These are phyloP conservation scores for Dioszegia crocea DNA, from an alignment of 768 basidiomycete genomes.

Conservation along the genomic window DNA sequence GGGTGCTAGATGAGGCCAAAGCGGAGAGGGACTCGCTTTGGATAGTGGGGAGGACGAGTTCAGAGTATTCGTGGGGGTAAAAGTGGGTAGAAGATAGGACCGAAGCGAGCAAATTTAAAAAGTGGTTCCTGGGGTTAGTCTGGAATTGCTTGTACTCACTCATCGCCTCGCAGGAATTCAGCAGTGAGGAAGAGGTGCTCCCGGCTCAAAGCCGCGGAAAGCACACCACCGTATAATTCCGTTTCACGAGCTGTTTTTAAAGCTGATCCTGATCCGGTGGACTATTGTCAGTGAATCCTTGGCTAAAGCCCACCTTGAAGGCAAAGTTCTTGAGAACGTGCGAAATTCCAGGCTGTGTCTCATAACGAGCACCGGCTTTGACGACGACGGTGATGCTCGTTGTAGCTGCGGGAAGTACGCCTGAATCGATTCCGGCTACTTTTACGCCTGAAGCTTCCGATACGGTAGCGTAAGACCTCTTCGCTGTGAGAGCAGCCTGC, in stretches of 20 bases:
- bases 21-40: conserved; percentile 66
- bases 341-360: conserved; percentile 82
- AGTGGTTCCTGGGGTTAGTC: conserved; percentile 66
- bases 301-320: conserved; percentile 89
- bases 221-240: conserved; percentile 86
- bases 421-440: conserved; percentile 77
- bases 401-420: conserved; percentile 61
- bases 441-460: conserved; percentile 71
- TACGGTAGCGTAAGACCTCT: conserved; percentile 63
- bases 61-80: conserved; percentile 53
- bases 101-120: conserved; percentile 81
- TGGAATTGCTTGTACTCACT: conserved; percentile 64
- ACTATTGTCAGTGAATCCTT: conserved; percentile 55
- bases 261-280: conserved; percentile 77
- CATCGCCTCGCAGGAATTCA: conserved; percentile 90
- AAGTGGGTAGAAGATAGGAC: conserved; percentile 76
- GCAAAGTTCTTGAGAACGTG: conserved; percentile 96
- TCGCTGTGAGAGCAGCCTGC: conserved; percentile 2
- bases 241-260: conserved; percentile 86
- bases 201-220: conserved; percentile 75
- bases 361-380: conserved; percentile 86
- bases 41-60: conserved; percentile 58
- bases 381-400: conserved; percentile 81
- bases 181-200: conserved; percentile 91
- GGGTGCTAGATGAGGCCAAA: conserved; percentile 59